Evolutionary conservation across 371 early-diverging fungal genomes (phyloP).

Genomic region (Rhizopus arrhizus): DNA sequence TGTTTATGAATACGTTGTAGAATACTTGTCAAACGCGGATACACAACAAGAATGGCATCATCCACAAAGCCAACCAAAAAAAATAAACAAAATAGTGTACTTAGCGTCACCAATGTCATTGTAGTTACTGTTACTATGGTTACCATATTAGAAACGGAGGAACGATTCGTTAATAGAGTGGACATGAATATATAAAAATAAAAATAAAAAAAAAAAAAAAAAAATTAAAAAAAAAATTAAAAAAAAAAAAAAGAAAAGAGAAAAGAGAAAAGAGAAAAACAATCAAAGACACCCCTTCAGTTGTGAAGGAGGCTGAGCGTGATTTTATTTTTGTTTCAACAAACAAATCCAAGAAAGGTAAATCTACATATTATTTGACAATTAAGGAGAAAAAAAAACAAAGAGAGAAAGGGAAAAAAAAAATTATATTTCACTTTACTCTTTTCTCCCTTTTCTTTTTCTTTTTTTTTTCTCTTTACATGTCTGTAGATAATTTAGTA

Average conservation of each 20-base stretch:
- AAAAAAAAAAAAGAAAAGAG: background rate
- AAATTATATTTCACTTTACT: background rate
- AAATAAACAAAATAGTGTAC: background rate
- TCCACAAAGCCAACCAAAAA: constrained; percentile 1
- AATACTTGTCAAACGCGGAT: background rate
- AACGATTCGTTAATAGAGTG: background rate
- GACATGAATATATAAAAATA: background rate
- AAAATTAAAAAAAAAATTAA: too few relatives aligned
- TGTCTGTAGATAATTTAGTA: constrained; percentile 1
- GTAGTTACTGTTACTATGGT: background rate
- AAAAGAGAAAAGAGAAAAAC: background rate
- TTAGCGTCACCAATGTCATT: background rate
- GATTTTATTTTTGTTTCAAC: background rate
- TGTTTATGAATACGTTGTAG: constrained; percentile 1
- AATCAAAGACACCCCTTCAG: too few relatives aligned
- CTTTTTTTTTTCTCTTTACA: background rate
- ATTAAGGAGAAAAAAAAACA: background rate
- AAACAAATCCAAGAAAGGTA: background rate
- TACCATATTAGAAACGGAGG: background rate
- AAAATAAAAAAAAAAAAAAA: too few relatives aligned
- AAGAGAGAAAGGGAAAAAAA: background rate
- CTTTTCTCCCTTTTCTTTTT: background rate
- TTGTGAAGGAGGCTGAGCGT: too few relatives aligned
- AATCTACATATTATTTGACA: background rate
- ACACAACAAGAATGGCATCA: background rate